Base-by-base conservation (phyloP, 129 eudicot genomes). In the Cynara cardunculus region DNA sequence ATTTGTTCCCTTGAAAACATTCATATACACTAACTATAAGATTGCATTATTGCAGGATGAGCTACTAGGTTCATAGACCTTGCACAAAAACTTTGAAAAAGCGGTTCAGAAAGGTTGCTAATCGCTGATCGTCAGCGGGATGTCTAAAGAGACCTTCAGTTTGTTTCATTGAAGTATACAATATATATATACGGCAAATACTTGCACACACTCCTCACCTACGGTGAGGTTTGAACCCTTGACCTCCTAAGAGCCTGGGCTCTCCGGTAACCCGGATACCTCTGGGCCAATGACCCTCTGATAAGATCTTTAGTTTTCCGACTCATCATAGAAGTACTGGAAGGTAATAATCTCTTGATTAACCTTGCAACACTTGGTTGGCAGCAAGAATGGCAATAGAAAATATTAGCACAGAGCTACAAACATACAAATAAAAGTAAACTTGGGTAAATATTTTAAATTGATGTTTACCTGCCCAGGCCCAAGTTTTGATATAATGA, bases 401-500 rank as follows among this genome's bases (percentile, higher is more conserved):
- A 35, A 67, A 3, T 14, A 68, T 16, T 10, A 27, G 24, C 69
- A 78, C 5, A 16, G 37, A 18, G 62, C 19, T 27, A 0, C 69
- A 65, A 64, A 39, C 53, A 73, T 69, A 30, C 32, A 30, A 74
- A 18, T 31, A 61, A 19, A 25, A 7, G 25, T 21, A 16, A 35
- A 62, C 37, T 4, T 24, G 65, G 25, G 53, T 32, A 25, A 53
- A 53, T 19, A 25, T 46, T 56, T 31, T 30, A 19, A 82, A 5
- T 14, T 18, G 2, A 78, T 67, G 0, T 32, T 84, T 87, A 92
- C 99, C 96, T 92, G 97, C 34, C 94, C 96, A 30, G 96, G 90
- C 61, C 96, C 99, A 71, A 94, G 96, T 81, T 88, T 92, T 61
- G 96, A 83, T 41, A 92, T 9, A 62, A 84, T 83, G 73, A 94